Percentiles rank a stretch among this genome's conserved stretches.
Evolutionary conservation across 2,329 filamentous ascomycete genomes (phyloP).

Genomic region (Cytospora chrysosperma): DNA sequence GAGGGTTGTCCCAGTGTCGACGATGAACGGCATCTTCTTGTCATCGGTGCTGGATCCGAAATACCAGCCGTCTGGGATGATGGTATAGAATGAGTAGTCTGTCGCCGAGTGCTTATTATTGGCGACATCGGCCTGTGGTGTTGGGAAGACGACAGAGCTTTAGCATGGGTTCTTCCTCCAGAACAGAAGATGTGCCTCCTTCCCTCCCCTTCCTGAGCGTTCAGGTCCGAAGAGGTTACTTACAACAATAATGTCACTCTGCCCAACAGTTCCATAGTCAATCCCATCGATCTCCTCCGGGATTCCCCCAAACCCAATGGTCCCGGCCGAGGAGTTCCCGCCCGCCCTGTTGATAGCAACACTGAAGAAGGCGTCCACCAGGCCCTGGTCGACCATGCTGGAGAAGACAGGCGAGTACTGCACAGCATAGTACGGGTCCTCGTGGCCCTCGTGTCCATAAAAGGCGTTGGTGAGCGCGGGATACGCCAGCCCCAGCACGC

Average conservation of each 20-base stretch:
- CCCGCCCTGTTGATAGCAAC: conserved; percentile 43
- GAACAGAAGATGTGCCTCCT: background rate
- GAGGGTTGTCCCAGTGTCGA: conserved; percentile 53
- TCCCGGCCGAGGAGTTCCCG: conserved; percentile 42
- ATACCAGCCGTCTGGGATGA: conserved; percentile 48
- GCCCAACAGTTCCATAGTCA: conserved; percentile 31
- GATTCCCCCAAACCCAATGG: conserved; percentile 48
- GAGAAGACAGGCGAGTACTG: conserved; percentile 50
- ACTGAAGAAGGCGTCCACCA: conserved; percentile 46
- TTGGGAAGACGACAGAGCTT: conserved; percentile 1
- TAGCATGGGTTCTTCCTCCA: background rate
- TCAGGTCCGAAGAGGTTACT: conserved; percentile 26
- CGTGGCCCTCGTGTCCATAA: conserved; percentile 39
- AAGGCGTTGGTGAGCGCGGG: conserved; percentile 50
- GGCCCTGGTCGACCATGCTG: conserved; percentile 46
- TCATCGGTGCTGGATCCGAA: conserved; percentile 43
- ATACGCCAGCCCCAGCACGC: conserved; percentile 51
- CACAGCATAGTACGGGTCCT: conserved; percentile 38
- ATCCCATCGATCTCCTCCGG: conserved; percentile 37
- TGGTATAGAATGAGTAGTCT: conserved; percentile 53
- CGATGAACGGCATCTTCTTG: conserved; percentile 48
- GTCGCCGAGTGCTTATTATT: conserved; percentile 37
- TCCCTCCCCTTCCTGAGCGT: no score
- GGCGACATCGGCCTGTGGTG: conserved; percentile 45
- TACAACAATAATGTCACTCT: conserved; percentile 47